A percentile compares a stretch with the other conserved stretches of the same genome.
Conservation (phyloP, 371 early-diverging fungal genomes). For the Rhizopus microsporus region DNA sequence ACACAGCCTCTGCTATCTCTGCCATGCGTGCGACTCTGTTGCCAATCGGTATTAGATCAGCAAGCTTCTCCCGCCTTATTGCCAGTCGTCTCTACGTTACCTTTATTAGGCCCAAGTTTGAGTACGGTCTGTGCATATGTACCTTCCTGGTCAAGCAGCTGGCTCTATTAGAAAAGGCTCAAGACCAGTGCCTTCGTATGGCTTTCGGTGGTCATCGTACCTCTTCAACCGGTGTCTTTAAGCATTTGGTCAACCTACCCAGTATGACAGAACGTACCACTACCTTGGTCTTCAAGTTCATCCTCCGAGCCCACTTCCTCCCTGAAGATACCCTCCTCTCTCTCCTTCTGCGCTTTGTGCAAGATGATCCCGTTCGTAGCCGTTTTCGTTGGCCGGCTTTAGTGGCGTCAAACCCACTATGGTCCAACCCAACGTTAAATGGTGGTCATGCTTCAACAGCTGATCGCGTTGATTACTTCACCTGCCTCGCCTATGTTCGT, state of each 20-base stretch:
- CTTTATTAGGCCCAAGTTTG: slow-evolving; percentile 5
- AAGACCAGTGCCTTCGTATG: not conserved
- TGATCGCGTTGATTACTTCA: not conserved
- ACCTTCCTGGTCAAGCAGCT: not conserved
- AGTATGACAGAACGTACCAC: not conserved
- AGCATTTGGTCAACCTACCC: not conserved
- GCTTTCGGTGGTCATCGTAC: not conserved
- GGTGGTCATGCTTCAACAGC: not conserved
- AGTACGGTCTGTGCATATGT: slow-evolving; percentile 3
- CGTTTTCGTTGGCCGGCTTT: not conserved
- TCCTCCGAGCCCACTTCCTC: not conserved
- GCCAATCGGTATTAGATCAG: slow-evolving; percentile 1
- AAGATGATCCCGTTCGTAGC: not conserved
- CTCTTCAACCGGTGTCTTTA: not conserved
- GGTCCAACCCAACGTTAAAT: not conserved
- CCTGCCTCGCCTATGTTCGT: not conserved
- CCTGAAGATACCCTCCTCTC: not conserved
- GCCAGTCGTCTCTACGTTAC: slow-evolving; percentile 1
- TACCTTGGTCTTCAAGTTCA: not conserved
- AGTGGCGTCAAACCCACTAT: not conserved
- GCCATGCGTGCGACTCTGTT: slow-evolving; percentile 1
- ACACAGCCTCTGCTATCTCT: not conserved
- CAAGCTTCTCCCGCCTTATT: slow-evolving; percentile 5
- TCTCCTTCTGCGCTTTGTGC: not conserved
- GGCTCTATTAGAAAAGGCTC: not conserved